These are phyloP conservation scores for Colletotrichum cordylinicola DNA, from an alignment of 2,329 filamentous ascomycete species.

Conservation along the genomic window DNA sequence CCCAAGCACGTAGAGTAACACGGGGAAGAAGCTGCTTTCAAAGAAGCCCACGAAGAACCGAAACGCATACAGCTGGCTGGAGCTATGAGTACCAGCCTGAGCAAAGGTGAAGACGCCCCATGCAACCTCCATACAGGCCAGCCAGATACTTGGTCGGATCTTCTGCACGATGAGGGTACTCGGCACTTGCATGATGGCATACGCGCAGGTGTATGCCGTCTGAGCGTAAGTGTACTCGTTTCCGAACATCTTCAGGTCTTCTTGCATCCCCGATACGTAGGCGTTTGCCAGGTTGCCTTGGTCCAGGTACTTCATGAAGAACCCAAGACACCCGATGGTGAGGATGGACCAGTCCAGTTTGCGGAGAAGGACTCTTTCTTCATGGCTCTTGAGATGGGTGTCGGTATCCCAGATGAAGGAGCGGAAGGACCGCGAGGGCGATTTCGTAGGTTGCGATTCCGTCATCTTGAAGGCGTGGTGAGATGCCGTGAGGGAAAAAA, in stretches of 20 bases:
- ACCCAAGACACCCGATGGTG: slow-evolving; percentile 11
- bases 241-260: slow-evolving; percentile 28
- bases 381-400: slow-evolving; percentile 29
- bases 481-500: background rate
- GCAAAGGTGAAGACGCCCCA: slow-evolving; percentile 24
- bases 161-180: slow-evolving; percentile 32
- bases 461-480: background rate
- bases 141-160: slow-evolving; percentile 31
- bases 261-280: slow-evolving; percentile 31
- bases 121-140: slow-evolving; percentile 29
- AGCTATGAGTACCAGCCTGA: slow-evolving; percentile 8
- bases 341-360: slow-evolving; percentile 30
- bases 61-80: slow-evolving; percentile 44
- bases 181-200: slow-evolving; percentile 30
- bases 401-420: slow-evolving; percentile 34
- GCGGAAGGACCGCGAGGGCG: slow-evolving; percentile 26
- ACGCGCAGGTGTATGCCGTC: slow-evolving; percentile 27
- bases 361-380: slow-evolving; percentile 27
- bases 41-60: slow-evolving; percentile 49
- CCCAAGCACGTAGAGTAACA: slow-evolving; percentile 40
- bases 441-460: background rate
- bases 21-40: slow-evolving; percentile 36
- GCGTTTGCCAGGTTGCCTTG: slow-evolving; percentile 29
- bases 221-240: slow-evolving; percentile 30
- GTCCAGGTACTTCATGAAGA: slow-evolving; percentile 29